A percentile compares a stretch with the other conserved stretches of the same genome.
phyloP scores from a whole-genome alignment of 2,329 filamentous ascomycete genomes.

The Botrytis aclada region DNA sequence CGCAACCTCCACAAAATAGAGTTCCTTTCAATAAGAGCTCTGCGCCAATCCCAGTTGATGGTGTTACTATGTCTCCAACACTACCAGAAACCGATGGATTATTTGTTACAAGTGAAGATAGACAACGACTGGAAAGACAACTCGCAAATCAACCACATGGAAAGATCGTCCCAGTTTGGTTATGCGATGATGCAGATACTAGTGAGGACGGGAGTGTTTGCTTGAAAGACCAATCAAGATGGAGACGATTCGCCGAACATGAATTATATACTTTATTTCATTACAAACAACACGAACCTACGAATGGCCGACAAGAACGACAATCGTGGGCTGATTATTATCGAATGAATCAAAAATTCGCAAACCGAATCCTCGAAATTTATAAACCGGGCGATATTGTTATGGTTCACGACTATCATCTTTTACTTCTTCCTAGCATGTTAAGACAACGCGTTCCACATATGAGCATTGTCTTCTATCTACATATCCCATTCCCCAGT shows the following conservation, averaged over 20 bases:
- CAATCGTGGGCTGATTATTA: conserved; percentile 91
- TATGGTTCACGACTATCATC: conserved; percentile 90
- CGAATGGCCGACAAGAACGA: conserved; percentile 76
- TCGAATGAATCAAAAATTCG: conserved; percentile 88
- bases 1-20: conserved; percentile 39
- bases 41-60: conserved; percentile 73
- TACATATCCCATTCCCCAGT: conserved; percentile 92
- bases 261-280: conserved; percentile 92
- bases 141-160: conserved; percentile 71
- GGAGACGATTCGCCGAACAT: conserved; percentile 87
- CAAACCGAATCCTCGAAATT: conserved; percentile 79
- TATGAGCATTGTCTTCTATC: conserved; percentile 91
- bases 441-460: conserved; percentile 81
- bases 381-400: conserved; percentile 94
- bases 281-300: conserved; percentile 92
- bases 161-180: conserved; percentile 83
- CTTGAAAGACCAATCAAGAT: conserved; percentile 78
- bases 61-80: conserved; percentile 51
- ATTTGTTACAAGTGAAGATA: conserved; percentile 66
- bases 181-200: conserved; percentile 72
- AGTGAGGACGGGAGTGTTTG: conserved; percentile 60
- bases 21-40: conserved; percentile 67
- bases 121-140: conserved; percentile 69
- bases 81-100: conserved; percentile 65
- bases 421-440: conserved; percentile 85